phyloP scores from a whole-genome alignment of 2,329 filamentous ascomycete species.

The Botrytis pseudocinerea region DNA sequence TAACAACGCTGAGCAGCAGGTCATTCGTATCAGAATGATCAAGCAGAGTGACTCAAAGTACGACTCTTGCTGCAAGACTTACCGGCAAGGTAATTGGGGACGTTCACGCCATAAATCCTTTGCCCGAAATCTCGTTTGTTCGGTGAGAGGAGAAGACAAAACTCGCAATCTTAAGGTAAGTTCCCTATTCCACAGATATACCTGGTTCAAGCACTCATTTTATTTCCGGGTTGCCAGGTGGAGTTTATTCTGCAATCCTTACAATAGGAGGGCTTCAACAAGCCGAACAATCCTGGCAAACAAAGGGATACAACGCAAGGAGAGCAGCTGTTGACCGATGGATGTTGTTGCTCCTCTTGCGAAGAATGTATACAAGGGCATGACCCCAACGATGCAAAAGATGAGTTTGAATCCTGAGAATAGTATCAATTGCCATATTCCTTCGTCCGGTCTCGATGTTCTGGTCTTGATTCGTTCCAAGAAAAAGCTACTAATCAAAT shows the following conservation, averaged over 20 bases:
- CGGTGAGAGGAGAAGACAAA: background rate
- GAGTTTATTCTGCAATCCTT: background rate
- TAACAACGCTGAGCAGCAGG: slow-evolving; percentile 93
- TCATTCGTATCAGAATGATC: slow-evolving; percentile 88
- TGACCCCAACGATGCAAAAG: background rate
- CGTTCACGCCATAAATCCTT: background rate
- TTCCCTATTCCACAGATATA: background rate
- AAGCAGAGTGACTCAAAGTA: slow-evolving; percentile 69
- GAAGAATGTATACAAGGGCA: background rate
- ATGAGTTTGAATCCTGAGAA: background rate
- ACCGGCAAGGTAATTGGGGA: background rate
- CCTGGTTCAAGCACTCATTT: background rate
- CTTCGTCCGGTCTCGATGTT: background rate
- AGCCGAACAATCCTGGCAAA: background rate
- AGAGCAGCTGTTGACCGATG: background rate
- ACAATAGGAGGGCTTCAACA: background rate
- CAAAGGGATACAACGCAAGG: background rate
- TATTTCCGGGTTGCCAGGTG: background rate
- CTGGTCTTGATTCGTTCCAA: no score
- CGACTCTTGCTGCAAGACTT: slow-evolving; percentile 45
- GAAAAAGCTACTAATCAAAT: background rate
- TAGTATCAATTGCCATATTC: background rate
- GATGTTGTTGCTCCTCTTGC: background rate
- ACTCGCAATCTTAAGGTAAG: background rate
- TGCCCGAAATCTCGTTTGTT: background rate